Base-by-base conservation (phyloP, 164 flowering plant species). In the Echeveria elegans region DNA sequence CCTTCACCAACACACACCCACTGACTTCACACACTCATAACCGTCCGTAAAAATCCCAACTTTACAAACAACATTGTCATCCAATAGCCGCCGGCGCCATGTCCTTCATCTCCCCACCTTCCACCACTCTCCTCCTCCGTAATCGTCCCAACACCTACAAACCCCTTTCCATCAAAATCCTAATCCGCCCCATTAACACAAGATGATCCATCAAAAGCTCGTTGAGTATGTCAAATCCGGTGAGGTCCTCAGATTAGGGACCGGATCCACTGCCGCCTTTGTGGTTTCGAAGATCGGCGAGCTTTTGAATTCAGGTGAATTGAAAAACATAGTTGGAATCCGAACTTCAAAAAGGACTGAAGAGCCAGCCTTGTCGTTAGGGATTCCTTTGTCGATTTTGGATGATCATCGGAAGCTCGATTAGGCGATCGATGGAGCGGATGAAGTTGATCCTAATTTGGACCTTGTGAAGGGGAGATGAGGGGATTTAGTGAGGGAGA, bases 241-340 rank as follows among this genome's bases (percentile, higher is more conserved):
- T 61, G 88, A 88, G 96, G 86, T 86, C 63, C 86, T 90, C 45
- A 92, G 96, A 65, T 88, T 89, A 65, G 94, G 96, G 32, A 90
- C 94, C 12, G 96, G 96, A n/a, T n/a, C n/a, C n/a, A n/a, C n/a
- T n/a, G n/a, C n/a, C n/a, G n/a, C n/a, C n/a, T n/a, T n/a, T n/a
- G 94, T 82, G 41, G 96, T 90, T 56, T 73, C 85, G 67, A 80
- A 80, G 74, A 73, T 90, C 67, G 96, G 94, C 21, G 72, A 74
- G 14, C 82, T 90, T 21, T 75, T 86, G 43, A 45, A 71, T 4
- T 56, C 77, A n/a, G n/a, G n/a, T n/a, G n/a, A n/a, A n/a, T n/a
- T n/a, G n/a, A n/a, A n/a, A n/a, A n/a, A n/a, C n/a, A 82, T 84
- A 16, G 77, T 84, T 6, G 88, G 88, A 1, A 69, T 84, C 37